Base-by-base conservation (phyloP, 257 asterid species). In the Hygrophila difformis region DNA sequence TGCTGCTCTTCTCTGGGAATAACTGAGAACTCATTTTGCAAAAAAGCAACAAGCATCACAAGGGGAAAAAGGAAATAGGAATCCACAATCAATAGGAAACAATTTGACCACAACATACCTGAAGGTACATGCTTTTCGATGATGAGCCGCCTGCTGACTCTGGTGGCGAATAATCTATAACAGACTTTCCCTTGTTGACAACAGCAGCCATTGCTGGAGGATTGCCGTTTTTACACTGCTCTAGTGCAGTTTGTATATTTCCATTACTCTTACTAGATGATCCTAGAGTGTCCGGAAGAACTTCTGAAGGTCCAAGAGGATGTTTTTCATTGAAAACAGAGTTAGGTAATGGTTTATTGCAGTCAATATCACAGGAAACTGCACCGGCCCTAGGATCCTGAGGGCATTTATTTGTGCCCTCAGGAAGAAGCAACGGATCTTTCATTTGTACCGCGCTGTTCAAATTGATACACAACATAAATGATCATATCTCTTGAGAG, bases 1-100 rank as follows among this genome's bases (percentile, higher is more conserved):
- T 51, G 61, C 55, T 43, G 51, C n/a, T n/a, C n/a, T 55, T 53
- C 61, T 73, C 84, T 3, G 87, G 78, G 63, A 74, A 67, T 56
- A 73, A 64, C 93, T 81, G 84, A 61, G 71, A 73, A 18, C n/a
- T 47, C 50, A 49, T 19, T 38, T 50, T 44, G 56, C 22, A 44
- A 44, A 19, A 20, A 33, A 47, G 47, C n/a, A 46, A 36, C 20
- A 37, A 13, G 28, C 13, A 10, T 18, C 21, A 38, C 4, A 18
- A 2, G 12, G 10, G 37, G 10, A 33, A 33, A 9, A 15, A 37
- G 28, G 11, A 26, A 28, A 0, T 18, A 12, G 24, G 8, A 16
- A 31, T 43, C 44, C 19, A 20, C 12, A 11, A 39, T 36, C 33
- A 18, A 16, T 35, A 12, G 23, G 8, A 60, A 44, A 16, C 13